phyloP scores from a whole-genome alignment of 1,284 basidiomycete genomes.

The Austroboletus novae-zelandiae region DNA sequence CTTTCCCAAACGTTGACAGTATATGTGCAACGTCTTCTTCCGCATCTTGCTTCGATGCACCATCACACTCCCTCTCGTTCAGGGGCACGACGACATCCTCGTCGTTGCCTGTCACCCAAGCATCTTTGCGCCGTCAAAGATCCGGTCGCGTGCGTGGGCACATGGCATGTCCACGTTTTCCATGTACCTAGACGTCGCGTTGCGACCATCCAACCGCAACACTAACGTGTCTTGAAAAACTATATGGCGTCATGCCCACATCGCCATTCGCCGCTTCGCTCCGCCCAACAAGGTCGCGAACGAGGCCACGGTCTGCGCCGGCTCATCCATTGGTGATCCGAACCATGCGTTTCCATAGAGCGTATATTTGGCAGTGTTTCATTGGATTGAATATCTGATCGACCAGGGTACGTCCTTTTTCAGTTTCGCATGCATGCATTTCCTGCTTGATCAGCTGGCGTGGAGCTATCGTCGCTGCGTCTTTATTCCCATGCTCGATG shows the following conservation, averaged over 20 bases:
- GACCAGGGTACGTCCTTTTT: constrained; percentile 14
- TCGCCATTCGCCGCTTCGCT: constrained; percentile 32
- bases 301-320: constrained; percentile 10
- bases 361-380: constrained; percentile 27
- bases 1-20: constrained; percentile 49
- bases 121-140: constrained; percentile 73
- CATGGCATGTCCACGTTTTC: constrained; percentile 44
- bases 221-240: constrained; percentile 75
- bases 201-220: constrained; percentile 45
- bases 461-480: constrained; percentile 22
- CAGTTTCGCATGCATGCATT: accelerated
- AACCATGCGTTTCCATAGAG: constrained; percentile 59
- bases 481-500: constrained; percentile 23
- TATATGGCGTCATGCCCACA: constrained; percentile 37
- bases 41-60: constrained; percentile 13
- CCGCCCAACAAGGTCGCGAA: constrained; percentile 9
- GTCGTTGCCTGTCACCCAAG: constrained; percentile 58
- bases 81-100: constrained; percentile 48
- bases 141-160: constrained; percentile 64
- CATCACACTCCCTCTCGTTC: constrained; percentile 3
- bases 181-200: constrained; percentile 7
- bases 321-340: constrained; percentile 43
- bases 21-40: constrained; percentile 39
- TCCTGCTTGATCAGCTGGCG: constrained; percentile 13
- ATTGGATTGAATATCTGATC: constrained; percentile 27